Evolutionary conservation across 495 filamentous ascomycete genomes (phyloP), one percentile per base, ranked within the genome.

Genomic region (Daldinia decipiens): DNA sequence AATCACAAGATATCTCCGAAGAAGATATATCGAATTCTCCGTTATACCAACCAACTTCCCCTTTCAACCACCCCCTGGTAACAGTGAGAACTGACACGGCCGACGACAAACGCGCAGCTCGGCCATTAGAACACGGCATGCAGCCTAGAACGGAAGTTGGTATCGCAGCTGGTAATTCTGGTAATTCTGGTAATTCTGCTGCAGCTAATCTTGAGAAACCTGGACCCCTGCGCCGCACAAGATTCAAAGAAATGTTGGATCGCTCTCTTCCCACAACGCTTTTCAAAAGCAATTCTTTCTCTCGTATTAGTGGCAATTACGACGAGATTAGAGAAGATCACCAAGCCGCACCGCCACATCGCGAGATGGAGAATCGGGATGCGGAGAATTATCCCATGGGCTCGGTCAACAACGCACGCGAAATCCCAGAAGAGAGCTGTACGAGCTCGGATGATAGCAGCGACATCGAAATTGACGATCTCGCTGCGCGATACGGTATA

Each of bases 401-500:
- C 31, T 57, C 43, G 19, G 53, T 74, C 5, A 29, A 64, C 4
- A 36, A 64, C 15, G n/a, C 5, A 31, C 29, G 26, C 21, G 21
- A 38, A 12, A 9, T 21, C 17, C 43, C 43, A 13, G 27, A 39
- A 6, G 36, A 54, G 36, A 59, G 45, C 11, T 15, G 26, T 52
- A 3, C 40, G 1, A 61, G 54, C 29, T 43, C 62, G 12, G 51
- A 67, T 2, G 62, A 62, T 0, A 29, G 15, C 21, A 57, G 65
- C 8, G 56, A 64, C 8, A 31, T 62, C 15, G 59, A 57, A 29
- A 59, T 67, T 3, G 67, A 71, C 29, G 59, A 70, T 9, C 63
- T 74, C 26, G 66, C 71, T 17, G 55, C 54, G 1, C 29, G 59
- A 70, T 74, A 74, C 38, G 67, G 71, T 74, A 71, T 11, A 12